phyloP scores from a whole-genome alignment of 2,329 filamentous ascomycete species.

The Paraphoma sp. region DNA sequence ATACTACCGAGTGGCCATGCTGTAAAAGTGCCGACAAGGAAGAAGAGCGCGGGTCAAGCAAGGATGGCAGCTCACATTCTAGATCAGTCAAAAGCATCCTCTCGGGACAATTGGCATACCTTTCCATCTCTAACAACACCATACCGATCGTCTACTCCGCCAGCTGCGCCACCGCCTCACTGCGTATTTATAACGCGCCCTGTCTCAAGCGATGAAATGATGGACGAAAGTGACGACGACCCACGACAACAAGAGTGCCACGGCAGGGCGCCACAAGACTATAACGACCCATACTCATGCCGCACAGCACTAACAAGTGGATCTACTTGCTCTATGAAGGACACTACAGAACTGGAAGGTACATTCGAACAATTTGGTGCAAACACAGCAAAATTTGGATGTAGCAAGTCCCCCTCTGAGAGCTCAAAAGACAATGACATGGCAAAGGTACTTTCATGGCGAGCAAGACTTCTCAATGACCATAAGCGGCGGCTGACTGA shows the following conservation, averaged over 20 bases:
- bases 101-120: slow-evolving; percentile 6
- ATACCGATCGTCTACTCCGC: background rate
- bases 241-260: no score
- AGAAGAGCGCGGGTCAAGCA: slow-evolving; percentile 6
- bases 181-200: no score
- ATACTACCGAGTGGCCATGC: slow-evolving; percentile 14
- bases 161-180: background rate
- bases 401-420: background rate
- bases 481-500: slow-evolving; percentile 22
- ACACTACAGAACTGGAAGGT: slow-evolving; percentile 2
- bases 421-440: background rate
- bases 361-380: slow-evolving; percentile 7
- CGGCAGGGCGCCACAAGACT: no score
- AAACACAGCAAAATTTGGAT: slow-evolving; percentile 3
- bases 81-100: background rate
- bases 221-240: no score
- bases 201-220: background rate
- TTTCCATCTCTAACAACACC: background rate
- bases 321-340: no score
- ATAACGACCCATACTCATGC: no score
- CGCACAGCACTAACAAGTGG: no score
- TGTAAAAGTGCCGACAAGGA: slow-evolving; percentile 7
- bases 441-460: slow-evolving; percentile 13
- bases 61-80: slow-evolving; percentile 6
- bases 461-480: slow-evolving; percentile 16